phyloP scores from a whole-genome alignment of 2,329 filamentous ascomycete species.

The Coccinonectria pachysandricola region DNA sequence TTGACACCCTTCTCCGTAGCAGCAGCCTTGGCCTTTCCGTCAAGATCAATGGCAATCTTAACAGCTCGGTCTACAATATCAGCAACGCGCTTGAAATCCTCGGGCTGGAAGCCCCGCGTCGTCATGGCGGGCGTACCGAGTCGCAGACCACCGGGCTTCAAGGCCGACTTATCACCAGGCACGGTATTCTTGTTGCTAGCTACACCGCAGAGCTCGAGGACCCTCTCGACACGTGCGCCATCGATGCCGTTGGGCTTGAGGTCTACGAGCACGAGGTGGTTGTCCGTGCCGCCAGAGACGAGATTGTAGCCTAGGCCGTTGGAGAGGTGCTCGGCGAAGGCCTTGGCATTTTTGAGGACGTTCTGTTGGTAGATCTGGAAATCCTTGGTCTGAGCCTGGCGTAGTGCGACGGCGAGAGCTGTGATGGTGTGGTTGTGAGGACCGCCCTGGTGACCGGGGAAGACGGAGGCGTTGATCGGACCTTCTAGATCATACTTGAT shows the following conservation, averaged over 20 bases:
- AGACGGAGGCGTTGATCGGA: conserved; percentile 89
- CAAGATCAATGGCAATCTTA: conserved; percentile 60
- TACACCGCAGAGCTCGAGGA: conserved; percentile 81
- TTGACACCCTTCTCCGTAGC: conserved; percentile 55
- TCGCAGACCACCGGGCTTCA: conserved; percentile 81
- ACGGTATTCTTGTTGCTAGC: conserved; percentile 98
- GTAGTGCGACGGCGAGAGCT: conserved; percentile 80
- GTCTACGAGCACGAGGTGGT: conserved; percentile 85
- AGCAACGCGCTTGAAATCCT: conserved; percentile 74
- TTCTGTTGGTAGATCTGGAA: conserved; percentile 84
- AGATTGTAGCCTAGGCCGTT: conserved; percentile 69
- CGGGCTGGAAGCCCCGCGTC: conserved; percentile 71
- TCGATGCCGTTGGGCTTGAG: conserved; percentile 79
- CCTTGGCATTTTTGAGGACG: conserved; percentile 79
- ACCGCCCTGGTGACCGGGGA: conserved; percentile 92
- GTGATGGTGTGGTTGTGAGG: conserved; percentile 98
- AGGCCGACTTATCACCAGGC: conserved; percentile 80
- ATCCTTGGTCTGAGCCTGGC: conserved; percentile 76
- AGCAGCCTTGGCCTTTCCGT: conserved; percentile 57
- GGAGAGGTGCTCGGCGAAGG: conserved; percentile 58
- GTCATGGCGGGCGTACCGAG: conserved; percentile 96
- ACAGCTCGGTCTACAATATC: conserved; percentile 75
- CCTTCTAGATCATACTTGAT: conserved; percentile 73
- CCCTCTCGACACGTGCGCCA: conserved; percentile 74
- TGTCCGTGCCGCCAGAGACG: conserved; percentile 86